Base-by-base conservation (phyloP, 768 basidiomycete species). In the Hortiboletus campestris region DNA sequence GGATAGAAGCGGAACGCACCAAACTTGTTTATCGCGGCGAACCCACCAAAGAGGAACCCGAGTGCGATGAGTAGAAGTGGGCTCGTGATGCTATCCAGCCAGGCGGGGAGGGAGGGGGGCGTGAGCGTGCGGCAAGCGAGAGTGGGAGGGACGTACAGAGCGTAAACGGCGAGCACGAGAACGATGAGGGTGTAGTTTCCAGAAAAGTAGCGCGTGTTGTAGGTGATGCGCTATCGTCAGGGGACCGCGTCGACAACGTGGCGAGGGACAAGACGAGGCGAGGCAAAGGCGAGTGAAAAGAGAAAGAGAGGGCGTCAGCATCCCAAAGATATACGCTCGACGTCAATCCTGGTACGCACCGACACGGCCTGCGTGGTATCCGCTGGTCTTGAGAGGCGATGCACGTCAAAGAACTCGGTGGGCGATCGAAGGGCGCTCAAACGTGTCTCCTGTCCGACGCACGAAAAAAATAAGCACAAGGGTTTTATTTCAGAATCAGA, bases 151-250 rank as follows among this genome's bases (percentile, higher is more conserved):
- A 76, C 84, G 69, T 71, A 95, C 91, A 94, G 61, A 4, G 92
- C 89, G 71, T 95, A 96, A 50, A 94, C 82, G n/a, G 84, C 90
- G 55, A 96, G 80, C 45, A 83, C 70, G 55, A 82, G 82, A 17
- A 94, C 76, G 64, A 95, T 82, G 67, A 93, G 72, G 44, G 86
- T 80, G 74, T 98, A 98, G 74, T 98, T 98, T 51, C 92, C 87
- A 54, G 89, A 91, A 74, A 91, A 91, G 69, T 91, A 91, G 46
- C 89, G 86, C 39, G 93, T 94, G 76, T 96, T 96, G 78, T 96
- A 94, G 22, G 91, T 91, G 81, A 95, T 91, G 56, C 93, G 85
- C 92, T 94, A 66, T 19, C 2, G 34, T 2, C 16, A 4, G 25
- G 25, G 25, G 2, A 25, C 25, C 25, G 25, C 25, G 25, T 25